Evolutionary conservation across 129 eudicot genomes (phyloP), one percentile per base, ranked within the genome.

Genomic region (Erigeron canadensis): DNA sequence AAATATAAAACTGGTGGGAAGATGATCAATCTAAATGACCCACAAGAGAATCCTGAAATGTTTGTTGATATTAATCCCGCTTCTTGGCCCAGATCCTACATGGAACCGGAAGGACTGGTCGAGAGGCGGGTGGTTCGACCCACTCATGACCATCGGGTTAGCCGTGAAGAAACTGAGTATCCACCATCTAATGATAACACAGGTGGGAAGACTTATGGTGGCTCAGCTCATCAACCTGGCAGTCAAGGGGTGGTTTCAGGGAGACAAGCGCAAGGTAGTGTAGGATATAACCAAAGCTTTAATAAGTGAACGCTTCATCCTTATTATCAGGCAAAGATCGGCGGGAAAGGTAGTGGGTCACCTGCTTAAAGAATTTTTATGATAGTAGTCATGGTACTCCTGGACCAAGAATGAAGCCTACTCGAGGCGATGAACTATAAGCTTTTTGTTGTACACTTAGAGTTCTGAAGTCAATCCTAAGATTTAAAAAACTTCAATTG

Each of bases 1-100:
- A 84, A 89, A 78, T 83, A 75, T 42, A 83, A 71, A 73, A 68
- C 75, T 44, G 91, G 90, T 34, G 98, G 96, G 62, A 82, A 86
- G 72, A 84, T 87, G 84, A 87, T 93, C 67, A 89, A 93, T 46
- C 98, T 96, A 46, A 93, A 93, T 51, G 96, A 93, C 60, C 98
- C 98, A 51, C 79, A 80, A 71, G 92, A 88, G 65, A 89, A 89
- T 76, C 96, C 96, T 0, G 96, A 82, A 58, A 68, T 85, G 89
- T 88, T 83, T 65, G 70, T 78, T 17, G 72, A 67, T 16, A 40
- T 63, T 16, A 65, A 82, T 43, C 81, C 82, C 1, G 65, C 78
- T 48, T 80, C 77, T 15, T 79, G 80, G 8, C 6, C 81, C 60
- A 66, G 78, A 67, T 59, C 79, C 38, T 76, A 82, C 50, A 21